Evolutionary conservation across 2,329 filamentous ascomycete genomes (phyloP).

Genomic region (Curvularia eragrostidis): DNA sequence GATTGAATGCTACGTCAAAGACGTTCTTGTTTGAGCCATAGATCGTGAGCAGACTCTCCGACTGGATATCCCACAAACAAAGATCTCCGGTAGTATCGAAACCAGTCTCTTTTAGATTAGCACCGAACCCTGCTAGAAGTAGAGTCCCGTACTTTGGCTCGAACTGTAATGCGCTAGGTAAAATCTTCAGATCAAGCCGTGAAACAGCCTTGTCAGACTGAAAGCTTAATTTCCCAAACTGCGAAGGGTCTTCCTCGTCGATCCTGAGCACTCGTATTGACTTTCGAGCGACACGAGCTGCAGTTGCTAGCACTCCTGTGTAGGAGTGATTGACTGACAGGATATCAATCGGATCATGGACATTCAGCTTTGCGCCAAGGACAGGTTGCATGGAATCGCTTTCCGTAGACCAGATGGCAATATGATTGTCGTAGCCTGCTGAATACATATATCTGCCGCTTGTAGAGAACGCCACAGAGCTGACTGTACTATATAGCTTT

Average conservation of each 20-base stretch:
- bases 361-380: slow-evolving; percentile 42
- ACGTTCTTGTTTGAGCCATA: slow-evolving; percentile 60
- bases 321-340: slow-evolving; percentile 53
- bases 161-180: slow-evolving; percentile 44
- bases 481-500: slow-evolving; percentile 64
- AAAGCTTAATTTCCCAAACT: slow-evolving; percentile 23
- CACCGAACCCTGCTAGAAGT: slow-evolving; percentile 63
- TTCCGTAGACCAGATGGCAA: slow-evolving; percentile 52
- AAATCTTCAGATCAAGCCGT: slow-evolving; percentile 38
- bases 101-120: slow-evolving; percentile 44
- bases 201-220: slow-evolving; percentile 41
- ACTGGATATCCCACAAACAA: slow-evolving; percentile 60
- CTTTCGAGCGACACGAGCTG: slow-evolving; percentile 45
- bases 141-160: slow-evolving; percentile 45
- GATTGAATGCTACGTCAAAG: slow-evolving; percentile 66
- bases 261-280: slow-evolving; percentile 45
- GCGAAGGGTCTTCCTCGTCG: slow-evolving; percentile 21
- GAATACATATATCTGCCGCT: slow-evolving; percentile 58
- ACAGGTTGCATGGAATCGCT: slow-evolving; percentile 33
- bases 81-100: slow-evolving; percentile 58
- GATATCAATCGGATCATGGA: slow-evolving; percentile 59
- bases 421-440: slow-evolving; percentile 61
- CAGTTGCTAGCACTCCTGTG: slow-evolving; percentile 57
- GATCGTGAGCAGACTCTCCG: slow-evolving; percentile 52
- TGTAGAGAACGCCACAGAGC: slow-evolving; percentile 60